These are phyloP conservation scores for Sporisorium graminicola DNA, from an alignment of 1,284 basidiomycete genomes.

Conservation along the genomic window DNA sequence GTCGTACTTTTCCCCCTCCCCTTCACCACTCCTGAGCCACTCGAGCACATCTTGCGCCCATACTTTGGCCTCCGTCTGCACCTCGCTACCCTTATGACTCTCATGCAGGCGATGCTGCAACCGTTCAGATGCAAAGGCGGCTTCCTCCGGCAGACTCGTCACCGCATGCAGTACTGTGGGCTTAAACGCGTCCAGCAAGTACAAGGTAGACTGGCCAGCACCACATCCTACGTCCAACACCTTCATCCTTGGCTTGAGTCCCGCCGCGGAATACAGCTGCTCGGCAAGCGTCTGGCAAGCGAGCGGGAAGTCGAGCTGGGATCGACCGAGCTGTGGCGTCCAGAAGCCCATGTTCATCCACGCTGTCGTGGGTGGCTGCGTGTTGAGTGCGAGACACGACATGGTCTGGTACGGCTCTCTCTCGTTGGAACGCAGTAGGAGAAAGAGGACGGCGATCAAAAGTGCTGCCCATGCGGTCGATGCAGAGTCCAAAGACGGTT, in stretches of 20 bases:
- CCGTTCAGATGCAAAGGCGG: slow-evolving; percentile 32
- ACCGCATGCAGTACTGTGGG: slow-evolving; percentile 62
- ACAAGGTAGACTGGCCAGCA: slow-evolving; percentile 63
- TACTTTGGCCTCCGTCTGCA: slow-evolving; percentile 26
- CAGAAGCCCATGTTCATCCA: slow-evolving; percentile 66
- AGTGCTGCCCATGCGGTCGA: slow-evolving; percentile 9
- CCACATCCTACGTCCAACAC: slow-evolving; percentile 67
- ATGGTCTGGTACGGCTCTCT: slow-evolving; percentile 33
- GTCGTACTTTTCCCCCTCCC: slow-evolving; percentile 50
- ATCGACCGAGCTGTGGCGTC: slow-evolving; percentile 23
- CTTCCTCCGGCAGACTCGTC: slow-evolving; percentile 57
- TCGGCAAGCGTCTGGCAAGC: slow-evolving; percentile 55
- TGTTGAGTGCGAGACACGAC: slow-evolving; percentile 44
- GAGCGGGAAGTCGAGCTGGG: slow-evolving; percentile 38
- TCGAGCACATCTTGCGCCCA: slow-evolving; percentile 54
- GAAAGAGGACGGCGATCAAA: slow-evolving; percentile 11
- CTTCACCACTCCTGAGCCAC: slow-evolving; percentile 33
- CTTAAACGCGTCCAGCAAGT: slow-evolving; percentile 31
- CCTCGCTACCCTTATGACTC: background rate
- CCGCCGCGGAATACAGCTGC: slow-evolving; percentile 46
- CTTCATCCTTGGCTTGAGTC: slow-evolving; percentile 25
- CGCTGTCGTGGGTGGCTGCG: slow-evolving; percentile 42
- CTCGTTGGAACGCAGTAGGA: slow-evolving; percentile 6
- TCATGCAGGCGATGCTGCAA: slow-evolving; percentile 8
- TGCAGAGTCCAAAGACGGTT: background rate